Evolutionary conservation across 257 asterid species (phyloP).

Genomic region (Solanum ossicruentum): DNA sequence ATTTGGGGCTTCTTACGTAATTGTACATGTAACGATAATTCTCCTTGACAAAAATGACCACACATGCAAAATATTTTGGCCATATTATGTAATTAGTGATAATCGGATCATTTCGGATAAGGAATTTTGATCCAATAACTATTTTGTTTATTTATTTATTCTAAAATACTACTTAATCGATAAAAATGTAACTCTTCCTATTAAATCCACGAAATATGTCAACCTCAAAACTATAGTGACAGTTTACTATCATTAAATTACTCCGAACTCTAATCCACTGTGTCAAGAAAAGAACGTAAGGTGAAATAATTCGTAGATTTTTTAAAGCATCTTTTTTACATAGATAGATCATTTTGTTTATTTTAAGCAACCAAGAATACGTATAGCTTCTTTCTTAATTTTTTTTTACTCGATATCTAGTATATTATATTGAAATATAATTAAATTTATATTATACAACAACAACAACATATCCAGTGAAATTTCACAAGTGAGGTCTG

Average conservation of each 20-base stretch:
- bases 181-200: neutral
- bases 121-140: too few species aligned
- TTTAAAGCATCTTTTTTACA: neutral
- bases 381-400: neutral
- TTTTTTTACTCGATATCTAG: neutral
- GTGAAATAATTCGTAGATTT: neutral
- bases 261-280: neutral
- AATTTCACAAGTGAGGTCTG: too few species aligned
- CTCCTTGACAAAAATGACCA: too few species aligned
- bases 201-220: neutral
- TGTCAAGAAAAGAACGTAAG: neutral
- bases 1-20: too few species aligned
- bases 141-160: too few species aligned
- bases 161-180: neutral
- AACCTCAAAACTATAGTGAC: neutral
- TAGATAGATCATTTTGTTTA: neutral
- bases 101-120: too few species aligned
- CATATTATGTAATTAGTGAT: too few species aligned
- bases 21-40: too few species aligned
- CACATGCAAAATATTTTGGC: too few species aligned
- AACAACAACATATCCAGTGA: too few species aligned
- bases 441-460: neutral
- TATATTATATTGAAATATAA: neutral
- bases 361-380: neutral
- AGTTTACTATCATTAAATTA: neutral